phyloP scores from a whole-genome alignment of 768 basidiomycete genomes.

The Hysterangium stoloniferum region DNA sequence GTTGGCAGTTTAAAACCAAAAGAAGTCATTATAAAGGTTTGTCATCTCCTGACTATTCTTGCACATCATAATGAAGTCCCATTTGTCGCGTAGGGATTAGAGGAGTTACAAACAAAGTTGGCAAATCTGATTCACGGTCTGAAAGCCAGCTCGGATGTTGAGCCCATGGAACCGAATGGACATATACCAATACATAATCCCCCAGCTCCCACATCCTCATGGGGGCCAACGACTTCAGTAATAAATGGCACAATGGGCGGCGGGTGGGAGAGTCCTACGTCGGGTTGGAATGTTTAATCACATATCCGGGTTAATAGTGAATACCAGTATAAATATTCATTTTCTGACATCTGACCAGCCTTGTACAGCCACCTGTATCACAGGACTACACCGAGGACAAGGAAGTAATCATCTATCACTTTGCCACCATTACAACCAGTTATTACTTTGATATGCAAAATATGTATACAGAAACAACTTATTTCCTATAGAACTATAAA shows the following conservation, averaged over 20 bases:
- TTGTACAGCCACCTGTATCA: background rate
- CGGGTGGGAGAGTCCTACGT: conserved; percentile 8
- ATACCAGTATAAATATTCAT: background rate
- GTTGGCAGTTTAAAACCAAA: conserved; percentile 85
- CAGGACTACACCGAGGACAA: background rate
- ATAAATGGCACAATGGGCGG: background rate
- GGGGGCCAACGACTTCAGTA: conserved; percentile 7
- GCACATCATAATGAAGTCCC: background rate
- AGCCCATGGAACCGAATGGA: conserved; percentile 33
- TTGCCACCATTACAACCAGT: background rate
- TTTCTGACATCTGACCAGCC: background rate
- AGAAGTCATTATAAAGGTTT: conserved; percentile 81
- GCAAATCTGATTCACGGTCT: conserved; percentile 73
- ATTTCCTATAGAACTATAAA: conserved; percentile 75
- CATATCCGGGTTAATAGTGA: background rate
- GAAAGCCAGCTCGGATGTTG: conserved; percentile 54
- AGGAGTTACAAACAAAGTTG: conserved; percentile 72
- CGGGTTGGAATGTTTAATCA: conserved; percentile 7
- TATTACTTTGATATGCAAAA: too few species aligned
- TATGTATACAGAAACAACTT: conserved; percentile 15
- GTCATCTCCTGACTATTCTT: conserved; percentile 7
- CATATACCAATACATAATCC: conserved; percentile 32
- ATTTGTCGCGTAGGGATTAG: conserved; percentile 48
- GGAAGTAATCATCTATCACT: background rate
- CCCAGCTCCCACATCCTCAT: conserved; percentile 22